phyloP scores from a whole-genome alignment of 805 yeast species.

The Lachancea nothofagi region DNA sequence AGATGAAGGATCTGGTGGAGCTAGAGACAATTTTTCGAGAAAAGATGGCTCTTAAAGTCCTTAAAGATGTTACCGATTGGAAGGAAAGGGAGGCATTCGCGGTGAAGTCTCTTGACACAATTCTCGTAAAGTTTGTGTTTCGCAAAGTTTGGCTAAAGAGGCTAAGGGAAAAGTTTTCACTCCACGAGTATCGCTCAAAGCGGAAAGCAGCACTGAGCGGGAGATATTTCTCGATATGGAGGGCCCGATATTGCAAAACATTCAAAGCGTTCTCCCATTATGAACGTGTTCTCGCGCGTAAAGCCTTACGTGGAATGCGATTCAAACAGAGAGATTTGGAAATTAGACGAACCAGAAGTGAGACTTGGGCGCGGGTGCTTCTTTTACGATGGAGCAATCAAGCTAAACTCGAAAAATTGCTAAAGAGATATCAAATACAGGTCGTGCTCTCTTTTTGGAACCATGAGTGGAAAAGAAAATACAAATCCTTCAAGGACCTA shows the following conservation, averaged over 20 bases:
- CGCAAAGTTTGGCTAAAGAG: conserved; percentile 21
- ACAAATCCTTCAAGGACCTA: conserved; percentile 1
- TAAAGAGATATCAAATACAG: background rate
- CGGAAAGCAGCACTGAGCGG: background rate
- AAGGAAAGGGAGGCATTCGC: conserved; percentile 14
- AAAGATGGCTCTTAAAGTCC: conserved; percentile 9
- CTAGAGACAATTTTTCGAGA: conserved; percentile 14
- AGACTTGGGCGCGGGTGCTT: background rate
- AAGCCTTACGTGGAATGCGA: background rate
- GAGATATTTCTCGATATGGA: background rate
- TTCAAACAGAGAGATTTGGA: background rate
- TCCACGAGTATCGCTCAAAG: background rate
- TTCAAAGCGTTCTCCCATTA: background rate
- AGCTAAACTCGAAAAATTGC: background rate
- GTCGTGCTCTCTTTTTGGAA: background rate
- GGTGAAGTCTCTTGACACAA: conserved; percentile 4
- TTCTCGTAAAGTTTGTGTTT: conserved; percentile 13
- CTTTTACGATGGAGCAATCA: background rate
- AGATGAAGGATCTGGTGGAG: background rate
- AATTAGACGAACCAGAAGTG: background rate
- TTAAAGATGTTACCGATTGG: conserved; percentile 9
- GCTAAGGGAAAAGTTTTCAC: conserved; percentile 11
- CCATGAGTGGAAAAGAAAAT: conserved; percentile 4
- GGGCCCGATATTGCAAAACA: background rate
- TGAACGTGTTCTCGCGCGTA: background rate